Evolutionary conservation across 768 basidiomycete genomes (phyloP).

Genomic region (Cyclocybe aegerita): DNA sequence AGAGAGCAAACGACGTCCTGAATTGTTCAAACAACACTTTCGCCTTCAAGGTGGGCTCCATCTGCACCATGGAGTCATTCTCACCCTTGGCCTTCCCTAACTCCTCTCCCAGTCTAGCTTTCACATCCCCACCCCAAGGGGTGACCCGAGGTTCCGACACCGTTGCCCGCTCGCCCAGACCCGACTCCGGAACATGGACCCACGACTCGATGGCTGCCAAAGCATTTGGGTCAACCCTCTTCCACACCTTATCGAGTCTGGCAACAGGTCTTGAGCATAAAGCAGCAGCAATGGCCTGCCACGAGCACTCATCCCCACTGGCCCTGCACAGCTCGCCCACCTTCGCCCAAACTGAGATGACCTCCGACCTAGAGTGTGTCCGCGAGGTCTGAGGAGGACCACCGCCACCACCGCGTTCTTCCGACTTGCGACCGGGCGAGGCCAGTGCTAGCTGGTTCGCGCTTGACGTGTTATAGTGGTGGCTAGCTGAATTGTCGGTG

Average conservation of each 20-base stretch:
- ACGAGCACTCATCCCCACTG: constrained; percentile 79
- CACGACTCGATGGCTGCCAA: constrained; percentile 63
- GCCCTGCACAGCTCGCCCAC: constrained; percentile 71
- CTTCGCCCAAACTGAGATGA: constrained; percentile 70
- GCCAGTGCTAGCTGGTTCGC: constrained; percentile 11
- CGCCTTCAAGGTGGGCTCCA: constrained; percentile 39
- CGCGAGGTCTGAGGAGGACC: constrained; percentile 39
- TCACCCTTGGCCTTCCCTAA: constrained; percentile 45
- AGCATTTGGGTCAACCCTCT: constrained; percentile 62
- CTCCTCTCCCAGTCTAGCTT: constrained; percentile 43
- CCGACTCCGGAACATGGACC: constrained; percentile 43
- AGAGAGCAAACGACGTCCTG: constrained; percentile 48
- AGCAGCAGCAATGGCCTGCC: constrained; percentile 71
- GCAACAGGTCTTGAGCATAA: constrained; percentile 75
- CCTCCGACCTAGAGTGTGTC: constrained; percentile 70
- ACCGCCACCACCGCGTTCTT: constrained; percentile 25
- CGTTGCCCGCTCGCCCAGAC: constrained; percentile 27
- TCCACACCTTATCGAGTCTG: constrained; percentile 78
- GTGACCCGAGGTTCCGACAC: constrained; percentile 49
- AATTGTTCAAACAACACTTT: constrained; percentile 53
- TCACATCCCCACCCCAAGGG: constrained; percentile 70
- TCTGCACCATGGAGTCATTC: constrained; percentile 42
- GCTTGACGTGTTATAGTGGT: constrained; percentile 10
- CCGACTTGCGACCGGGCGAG: constrained; percentile 30
- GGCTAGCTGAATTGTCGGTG: constrained; percentile 45